Conservation (phyloP, 148 eudicot genomes). For the Chenopodium album region DNA sequence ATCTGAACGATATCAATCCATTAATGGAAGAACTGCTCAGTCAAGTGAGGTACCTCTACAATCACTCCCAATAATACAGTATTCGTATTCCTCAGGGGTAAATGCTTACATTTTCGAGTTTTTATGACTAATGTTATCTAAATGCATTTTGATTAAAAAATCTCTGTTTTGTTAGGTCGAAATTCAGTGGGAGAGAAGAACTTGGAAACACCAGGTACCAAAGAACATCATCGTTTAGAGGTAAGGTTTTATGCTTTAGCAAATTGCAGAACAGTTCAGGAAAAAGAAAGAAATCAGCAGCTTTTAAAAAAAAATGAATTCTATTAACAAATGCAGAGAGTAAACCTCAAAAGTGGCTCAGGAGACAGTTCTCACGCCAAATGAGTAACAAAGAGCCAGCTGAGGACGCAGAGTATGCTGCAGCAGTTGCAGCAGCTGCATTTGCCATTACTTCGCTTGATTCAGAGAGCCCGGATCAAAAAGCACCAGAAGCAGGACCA, state of each 20-base stretch:
- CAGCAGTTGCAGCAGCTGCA: conserved; percentile 86
- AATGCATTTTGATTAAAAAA: neutral
- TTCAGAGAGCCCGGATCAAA: conserved; percentile 28
- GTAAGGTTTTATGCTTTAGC: conserved; percentile 13
- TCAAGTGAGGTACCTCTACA: conserved; percentile 32
- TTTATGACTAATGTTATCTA: neutral
- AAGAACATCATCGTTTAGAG: conserved; percentile 29
- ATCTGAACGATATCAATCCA: conserved; percentile 10
- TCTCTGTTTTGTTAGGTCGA: conserved; percentile 17
- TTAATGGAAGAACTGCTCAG: conserved; percentile 34
- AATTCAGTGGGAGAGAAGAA: conserved; percentile 27
- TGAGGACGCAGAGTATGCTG: conserved; percentile 41
- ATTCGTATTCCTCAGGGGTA: conserved; percentile 13
- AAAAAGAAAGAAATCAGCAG: neutral
- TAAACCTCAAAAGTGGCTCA: conserved; percentile 55
- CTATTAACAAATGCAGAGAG: conserved; percentile 19
- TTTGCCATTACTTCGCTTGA: conserved; percentile 61
- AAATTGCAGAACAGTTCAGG: neutral
- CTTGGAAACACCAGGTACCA: conserved; percentile 15
- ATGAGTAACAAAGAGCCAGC: conserved; percentile 38
- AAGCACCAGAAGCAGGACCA: conserved; percentile 21
- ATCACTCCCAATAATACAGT: conserved; percentile 15
- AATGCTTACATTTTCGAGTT: neutral
- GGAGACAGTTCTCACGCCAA: conserved; percentile 48
- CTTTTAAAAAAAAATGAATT: neutral